These are phyloP conservation scores for Didymellaceae sp. DNA, from an alignment of 2,329 filamentous ascomycete species.

Conservation along the genomic window DNA sequence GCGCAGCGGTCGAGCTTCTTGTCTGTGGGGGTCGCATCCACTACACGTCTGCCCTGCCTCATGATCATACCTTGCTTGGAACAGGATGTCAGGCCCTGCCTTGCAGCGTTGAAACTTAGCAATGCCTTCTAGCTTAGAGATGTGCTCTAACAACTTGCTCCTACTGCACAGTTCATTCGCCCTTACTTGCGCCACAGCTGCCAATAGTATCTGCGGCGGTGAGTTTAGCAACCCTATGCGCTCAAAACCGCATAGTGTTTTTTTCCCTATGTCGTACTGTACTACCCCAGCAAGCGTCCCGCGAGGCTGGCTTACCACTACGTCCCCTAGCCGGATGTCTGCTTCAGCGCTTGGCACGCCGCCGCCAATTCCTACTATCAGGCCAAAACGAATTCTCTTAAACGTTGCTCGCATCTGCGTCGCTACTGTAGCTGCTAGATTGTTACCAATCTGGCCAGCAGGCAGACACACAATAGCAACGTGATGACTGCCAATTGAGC, in stretches of 20 bases:
- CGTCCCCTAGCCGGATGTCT: constrained; percentile 35
- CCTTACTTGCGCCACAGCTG: background rate
- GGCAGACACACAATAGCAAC: constrained; percentile 31
- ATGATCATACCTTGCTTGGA: background rate
- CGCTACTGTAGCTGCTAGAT: constrained; percentile 42
- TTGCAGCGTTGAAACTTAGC: background rate
- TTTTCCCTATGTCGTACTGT: constrained; percentile 25
- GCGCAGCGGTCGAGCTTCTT: background rate
- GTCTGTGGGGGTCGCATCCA: background rate
- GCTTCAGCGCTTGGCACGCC: constrained; percentile 25
- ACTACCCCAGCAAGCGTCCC: constrained; percentile 17
- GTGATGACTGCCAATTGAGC: constrained; percentile 40
- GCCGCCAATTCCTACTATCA: constrained; percentile 56
- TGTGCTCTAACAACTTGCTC: background rate
- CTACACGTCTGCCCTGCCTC: background rate
- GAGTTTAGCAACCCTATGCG: background rate
- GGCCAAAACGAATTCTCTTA: constrained; percentile 42
- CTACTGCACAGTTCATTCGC: background rate
- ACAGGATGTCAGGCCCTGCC: background rate
- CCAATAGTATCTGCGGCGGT: background rate
- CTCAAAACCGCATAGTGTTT: background rate
- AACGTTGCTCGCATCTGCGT: constrained; percentile 43
- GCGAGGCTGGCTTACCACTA: constrained; percentile 30
- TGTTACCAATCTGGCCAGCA: constrained; percentile 43
- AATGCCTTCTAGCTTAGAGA: background rate